A percentile compares a stretch with the other conserved stretches of the same genome.
phyloP scores from a whole-genome alignment of 1,139 yeast species.

The Saccharomycopsis hybrid region DNA sequence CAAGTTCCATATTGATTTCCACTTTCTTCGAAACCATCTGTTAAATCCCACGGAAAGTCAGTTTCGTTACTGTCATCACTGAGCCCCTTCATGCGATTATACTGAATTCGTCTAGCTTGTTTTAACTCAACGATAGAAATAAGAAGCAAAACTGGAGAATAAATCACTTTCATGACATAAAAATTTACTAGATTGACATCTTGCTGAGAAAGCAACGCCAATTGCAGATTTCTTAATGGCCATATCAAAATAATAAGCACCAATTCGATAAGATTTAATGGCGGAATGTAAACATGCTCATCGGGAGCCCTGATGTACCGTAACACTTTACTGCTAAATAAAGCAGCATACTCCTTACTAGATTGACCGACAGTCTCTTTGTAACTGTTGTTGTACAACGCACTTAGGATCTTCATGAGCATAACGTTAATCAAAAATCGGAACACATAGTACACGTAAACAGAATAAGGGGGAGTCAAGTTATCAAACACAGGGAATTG shows the following conservation, averaged over 20 bases:
- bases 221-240: constrained; percentile 34
- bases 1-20: too few relatives aligned
- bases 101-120: constrained; percentile 61
- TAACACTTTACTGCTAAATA: constrained; percentile 77
- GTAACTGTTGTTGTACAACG: constrained; percentile 80
- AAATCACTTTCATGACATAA: constrained; percentile 54
- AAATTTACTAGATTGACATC: constrained; percentile 36
- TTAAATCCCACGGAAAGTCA: constrained; percentile 77
- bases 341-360: constrained; percentile 75
- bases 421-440: constrained; percentile 71
- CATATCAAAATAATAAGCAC: constrained; percentile 34
- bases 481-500: constrained; percentile 63
- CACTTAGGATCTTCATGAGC: constrained; percentile 73
- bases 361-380: constrained; percentile 77
- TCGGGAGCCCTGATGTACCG: constrained; percentile 86
- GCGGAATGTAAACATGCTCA: constrained; percentile 79
- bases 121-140: constrained; percentile 60
- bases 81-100: constrained; percentile 58
- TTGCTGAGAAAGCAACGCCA: too few relatives aligned
- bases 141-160: constrained; percentile 58
- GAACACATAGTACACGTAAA: constrained; percentile 66
- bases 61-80: constrained; percentile 77
- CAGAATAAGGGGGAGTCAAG: constrained; percentile 82
- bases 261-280: constrained; percentile 68
- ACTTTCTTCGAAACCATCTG: constrained; percentile 60